Conservation (phyloP, 257 asterid genomes). For the Solanum chaucha region DNA sequence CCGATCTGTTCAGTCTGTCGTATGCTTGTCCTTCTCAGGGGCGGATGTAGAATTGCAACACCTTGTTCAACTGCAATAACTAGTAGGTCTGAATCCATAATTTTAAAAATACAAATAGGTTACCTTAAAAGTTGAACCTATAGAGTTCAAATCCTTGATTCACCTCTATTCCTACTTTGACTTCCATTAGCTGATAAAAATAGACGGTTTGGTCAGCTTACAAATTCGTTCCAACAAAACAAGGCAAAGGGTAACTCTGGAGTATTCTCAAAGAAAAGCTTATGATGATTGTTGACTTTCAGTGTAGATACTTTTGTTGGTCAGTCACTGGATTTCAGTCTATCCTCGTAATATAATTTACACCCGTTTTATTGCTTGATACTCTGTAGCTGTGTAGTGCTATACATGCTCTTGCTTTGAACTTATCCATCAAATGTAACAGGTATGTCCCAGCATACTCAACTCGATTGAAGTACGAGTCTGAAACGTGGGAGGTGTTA, state of each 20-base stretch:
- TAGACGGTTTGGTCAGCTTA: background rate
- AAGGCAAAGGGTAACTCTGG: background rate
- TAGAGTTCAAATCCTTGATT: background rate
- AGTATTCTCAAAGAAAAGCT: background rate
- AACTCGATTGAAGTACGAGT: slow-evolving; percentile 63
- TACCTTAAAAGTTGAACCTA: background rate
- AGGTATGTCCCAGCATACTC: slow-evolving; percentile 96
- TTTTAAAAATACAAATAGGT: background rate
- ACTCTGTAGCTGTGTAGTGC: background rate
- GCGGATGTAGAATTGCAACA: background rate
- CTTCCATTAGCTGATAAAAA: background rate
- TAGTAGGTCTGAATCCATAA: background rate
- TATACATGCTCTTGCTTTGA: background rate
- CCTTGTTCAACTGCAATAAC: background rate
- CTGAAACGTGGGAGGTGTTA: slow-evolving; percentile 55
- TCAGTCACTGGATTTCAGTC: background rate
- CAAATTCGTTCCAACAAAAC: background rate
- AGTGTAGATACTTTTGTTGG: background rate
- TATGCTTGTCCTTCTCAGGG: background rate
- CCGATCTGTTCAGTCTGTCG: background rate
- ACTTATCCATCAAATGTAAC: background rate
- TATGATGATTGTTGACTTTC: background rate
- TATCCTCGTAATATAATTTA: background rate
- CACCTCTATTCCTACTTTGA: background rate
- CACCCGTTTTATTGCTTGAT: background rate